phyloP scores from a whole-genome alignment of 2,329 filamentous ascomycete species.

The Fusarium virguliforme region DNA sequence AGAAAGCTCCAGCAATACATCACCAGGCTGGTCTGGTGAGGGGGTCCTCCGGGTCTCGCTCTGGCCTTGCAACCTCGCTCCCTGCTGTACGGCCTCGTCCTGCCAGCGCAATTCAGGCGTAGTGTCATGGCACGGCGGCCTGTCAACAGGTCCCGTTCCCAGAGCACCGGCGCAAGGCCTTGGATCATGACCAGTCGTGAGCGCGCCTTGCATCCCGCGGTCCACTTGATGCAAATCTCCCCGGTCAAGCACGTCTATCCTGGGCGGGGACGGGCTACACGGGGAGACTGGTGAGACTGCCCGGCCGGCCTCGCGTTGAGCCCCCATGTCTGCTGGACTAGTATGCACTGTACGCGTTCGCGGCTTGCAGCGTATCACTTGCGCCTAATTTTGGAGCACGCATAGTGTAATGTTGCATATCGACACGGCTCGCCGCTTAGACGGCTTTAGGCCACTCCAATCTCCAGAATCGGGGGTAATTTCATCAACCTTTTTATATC shows the following conservation, averaged over 20 bases:
- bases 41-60: conserved; percentile 17
- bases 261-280: conserved; percentile 41
- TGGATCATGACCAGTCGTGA: conserved; percentile 37
- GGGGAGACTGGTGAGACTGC: conserved; percentile 43
- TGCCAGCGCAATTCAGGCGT: conserved; percentile 48
- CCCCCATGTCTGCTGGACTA: conserved; percentile 27
- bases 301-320: conserved; percentile 38
- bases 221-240: conserved; percentile 48
- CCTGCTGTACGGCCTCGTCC: conserved; percentile 15
- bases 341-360: conserved; percentile 50
- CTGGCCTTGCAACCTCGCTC: conserved; percentile 8
- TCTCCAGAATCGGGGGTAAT: conserved; percentile 50
- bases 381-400: neutral
- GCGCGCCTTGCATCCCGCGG: conserved; percentile 48
- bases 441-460: conserved; percentile 47
- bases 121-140: conserved; percentile 48
- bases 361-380: conserved; percentile 29
- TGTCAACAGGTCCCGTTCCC: conserved; percentile 54
- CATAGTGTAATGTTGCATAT: conserved; percentile 21
- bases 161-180: conserved; percentile 52
- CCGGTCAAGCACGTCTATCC: conserved; percentile 40
- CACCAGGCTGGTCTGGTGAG: conserved; percentile 22
- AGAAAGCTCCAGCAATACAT: conserved; percentile 31
- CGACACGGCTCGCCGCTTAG: conserved; percentile 48
- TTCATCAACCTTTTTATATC: conserved; percentile 49